Base-by-base conservation (phyloP, 768 basidiomycete genomes). In the Russula lepida region DNA sequence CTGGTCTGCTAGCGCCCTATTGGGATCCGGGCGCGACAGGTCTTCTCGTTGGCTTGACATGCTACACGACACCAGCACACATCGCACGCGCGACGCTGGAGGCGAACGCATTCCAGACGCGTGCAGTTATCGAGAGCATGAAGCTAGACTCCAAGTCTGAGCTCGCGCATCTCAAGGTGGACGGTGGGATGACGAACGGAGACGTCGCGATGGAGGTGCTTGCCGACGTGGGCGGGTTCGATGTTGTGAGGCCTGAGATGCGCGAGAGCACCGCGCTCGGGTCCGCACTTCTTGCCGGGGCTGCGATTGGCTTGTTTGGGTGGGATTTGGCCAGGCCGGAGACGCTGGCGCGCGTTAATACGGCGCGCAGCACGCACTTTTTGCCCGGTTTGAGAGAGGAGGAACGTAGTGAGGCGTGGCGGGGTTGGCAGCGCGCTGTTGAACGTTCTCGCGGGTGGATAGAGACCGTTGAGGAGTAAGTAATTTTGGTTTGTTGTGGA, bases 151-250 rank as follows among this genome's bases (percentile, higher is more conserved):
- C 90, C 19, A 81, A 81, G 17, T 77, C 78, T 5, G 84, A 89
- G 51, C 79, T 97, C 56, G 85, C 87, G 69, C 81, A 88, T 67
- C 84, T 99, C 64, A 95, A 89, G 71, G 95, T 99, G 39, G 97
- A 98, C 71, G 97, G 95, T n/a, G 93, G 94, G 19, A 95, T 97
- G 89, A 97, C 94, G 12, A 95, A 94, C 66, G 90, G 91, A 35
- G 92, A 95, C 69, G 73, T 89, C 28, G 89, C 86, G 59, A 92
- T 95, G n/a, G n/a, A n/a, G n/a, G n/a, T n/a, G n/a, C n/a, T n/a
- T n/a, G n/a, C n/a, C n/a, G n/a, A n/a, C n/a, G n/a, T n/a, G n/a
- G n/a, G n/a, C n/a, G n/a, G n/a, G n/a, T n/a, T n/a, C n/a, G n/a
- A n/a, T n/a, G n/a, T n/a, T n/a, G n/a, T n/a, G n/a, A n/a, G n/a